Evolutionary conservation across 352 stramenopile genomes (phyloP).

Genomic region (Phytophthora colocasiae): DNA sequence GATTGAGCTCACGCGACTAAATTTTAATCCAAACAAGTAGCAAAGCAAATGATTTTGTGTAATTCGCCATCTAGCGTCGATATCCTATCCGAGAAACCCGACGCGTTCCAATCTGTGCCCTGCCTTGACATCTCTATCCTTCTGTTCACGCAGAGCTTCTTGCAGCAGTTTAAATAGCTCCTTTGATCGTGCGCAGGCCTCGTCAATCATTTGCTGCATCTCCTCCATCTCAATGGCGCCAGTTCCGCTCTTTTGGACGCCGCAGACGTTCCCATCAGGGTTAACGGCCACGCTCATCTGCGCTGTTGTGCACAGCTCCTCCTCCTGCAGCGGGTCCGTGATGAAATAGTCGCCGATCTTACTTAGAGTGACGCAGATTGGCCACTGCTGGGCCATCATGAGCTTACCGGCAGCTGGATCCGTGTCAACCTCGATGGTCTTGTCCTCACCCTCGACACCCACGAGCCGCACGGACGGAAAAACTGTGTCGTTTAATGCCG

Average conservation of each 20-base stretch:
- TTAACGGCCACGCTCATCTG: slow-evolving; percentile 81
- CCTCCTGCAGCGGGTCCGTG: slow-evolving; percentile 72
- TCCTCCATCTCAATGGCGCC: slow-evolving; percentile 77
- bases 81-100: slow-evolving; percentile 64
- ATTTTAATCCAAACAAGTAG: not conserved
- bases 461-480: slow-evolving; percentile 76
- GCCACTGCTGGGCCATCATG: slow-evolving; percentile 65
- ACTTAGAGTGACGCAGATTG: slow-evolving; percentile 78
- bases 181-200: slow-evolving; percentile 66
- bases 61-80: slow-evolving; percentile 10
- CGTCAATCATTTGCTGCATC: slow-evolving; percentile 84
- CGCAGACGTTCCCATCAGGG: slow-evolving; percentile 62
- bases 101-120: slow-evolving; percentile 65
- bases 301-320: slow-evolving; percentile 79
- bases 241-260: slow-evolving; percentile 77
- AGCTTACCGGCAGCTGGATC: slow-evolving; percentile 67
- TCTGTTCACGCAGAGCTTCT: slow-evolving; percentile 57
- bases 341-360: slow-evolving; percentile 79
- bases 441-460: slow-evolving; percentile 77
- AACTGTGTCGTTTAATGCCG: slow-evolving; percentile 81
- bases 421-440: slow-evolving; percentile 78
- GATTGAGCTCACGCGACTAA: slow-evolving; percentile 34
- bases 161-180: slow-evolving; percentile 72
- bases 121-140: slow-evolving; percentile 48
- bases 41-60: slow-evolving; percentile 7